Percentiles rank a stretch among this genome's conserved stretches.
Evolutionary conservation across 441 rosid species (phyloP).

Genomic region (Gossypium schwendimanii): DNA sequence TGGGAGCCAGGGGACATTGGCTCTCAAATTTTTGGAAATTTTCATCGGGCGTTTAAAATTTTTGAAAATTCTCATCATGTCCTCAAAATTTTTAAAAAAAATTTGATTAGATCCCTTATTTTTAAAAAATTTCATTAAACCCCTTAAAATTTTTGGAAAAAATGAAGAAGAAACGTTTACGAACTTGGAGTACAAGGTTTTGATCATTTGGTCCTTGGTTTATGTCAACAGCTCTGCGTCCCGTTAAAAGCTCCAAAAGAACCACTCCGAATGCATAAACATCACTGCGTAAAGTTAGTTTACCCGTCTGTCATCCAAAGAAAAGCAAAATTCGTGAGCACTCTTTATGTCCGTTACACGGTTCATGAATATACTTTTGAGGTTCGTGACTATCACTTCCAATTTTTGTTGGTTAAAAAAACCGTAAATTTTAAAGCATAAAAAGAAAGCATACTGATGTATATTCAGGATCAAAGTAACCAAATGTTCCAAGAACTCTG

Average conservation of each 20-base stretch:
- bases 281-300: slow-evolving; percentile 84
- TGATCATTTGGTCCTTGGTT: slow-evolving; percentile 79
- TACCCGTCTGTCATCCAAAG: slow-evolving; percentile 62
- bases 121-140: no score
- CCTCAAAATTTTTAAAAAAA: no score
- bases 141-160: background rate
- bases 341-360: no score
- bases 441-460: slow-evolving; percentile 50
- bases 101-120: no score
- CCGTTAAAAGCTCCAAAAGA: slow-evolving; percentile 85
- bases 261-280: slow-evolving; percentile 95
- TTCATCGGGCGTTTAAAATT: no score
- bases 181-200: slow-evolving; percentile 85
- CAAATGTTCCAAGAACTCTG: slow-evolving; percentile 86
- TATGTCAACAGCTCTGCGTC: slow-evolving; percentile 86
- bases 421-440: background rate
- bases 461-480: slow-evolving; percentile 90
- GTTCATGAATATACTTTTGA: no score
- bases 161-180: background rate
- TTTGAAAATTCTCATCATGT: no score
- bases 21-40: no score
- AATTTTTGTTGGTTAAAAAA: no score
- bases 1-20: no score
- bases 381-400: accelerated
- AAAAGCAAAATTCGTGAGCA: background rate